Evolutionary conservation across 2,329 filamentous ascomycete species (phyloP).

Genomic region (Grosmannia serpens): DNA sequence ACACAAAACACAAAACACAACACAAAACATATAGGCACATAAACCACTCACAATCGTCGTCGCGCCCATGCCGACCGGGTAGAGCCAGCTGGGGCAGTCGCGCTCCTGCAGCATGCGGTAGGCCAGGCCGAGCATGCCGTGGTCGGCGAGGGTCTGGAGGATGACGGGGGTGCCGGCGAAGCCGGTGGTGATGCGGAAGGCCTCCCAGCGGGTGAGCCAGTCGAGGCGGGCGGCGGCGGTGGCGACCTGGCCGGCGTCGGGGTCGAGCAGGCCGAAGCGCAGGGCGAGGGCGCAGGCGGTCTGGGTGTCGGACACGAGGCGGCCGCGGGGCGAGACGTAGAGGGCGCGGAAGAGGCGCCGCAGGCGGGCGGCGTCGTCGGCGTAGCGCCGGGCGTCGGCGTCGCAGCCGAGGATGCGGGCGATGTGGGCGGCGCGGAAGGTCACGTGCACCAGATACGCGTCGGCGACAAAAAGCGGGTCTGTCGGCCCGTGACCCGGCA

Average conservation of each 20-base stretch:
- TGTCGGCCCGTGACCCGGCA: constrained; percentile 20
- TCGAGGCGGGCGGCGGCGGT: constrained; percentile 7
- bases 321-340: constrained; percentile 11
- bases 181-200: constrained; percentile 15
- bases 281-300: constrained; percentile 18
- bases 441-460: constrained; percentile 23
- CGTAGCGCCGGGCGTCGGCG: constrained; percentile 13
- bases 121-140: constrained; percentile 4
- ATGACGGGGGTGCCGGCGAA: constrained; percentile 17
- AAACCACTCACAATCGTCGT: constrained; percentile 19
- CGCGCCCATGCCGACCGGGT: constrained; percentile 25
- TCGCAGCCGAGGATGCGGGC: constrained; percentile 13
- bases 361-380: constrained; percentile 15
- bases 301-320: constrained; percentile 14
- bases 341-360: constrained; percentile 12
- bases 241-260: neutral
- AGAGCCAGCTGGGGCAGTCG: constrained; percentile 23
- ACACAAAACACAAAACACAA: no score
- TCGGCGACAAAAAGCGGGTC: constrained; percentile 24
- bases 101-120: constrained; percentile 25
- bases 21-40: no score
- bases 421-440: constrained; percentile 16
- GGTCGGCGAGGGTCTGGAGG: constrained; percentile 8
- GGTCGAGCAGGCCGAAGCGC: constrained; percentile 12
- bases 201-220: constrained; percentile 4